phyloP scores from a whole-genome alignment of 106 monocot species.

The Phalaenopsis equestris region DNA sequence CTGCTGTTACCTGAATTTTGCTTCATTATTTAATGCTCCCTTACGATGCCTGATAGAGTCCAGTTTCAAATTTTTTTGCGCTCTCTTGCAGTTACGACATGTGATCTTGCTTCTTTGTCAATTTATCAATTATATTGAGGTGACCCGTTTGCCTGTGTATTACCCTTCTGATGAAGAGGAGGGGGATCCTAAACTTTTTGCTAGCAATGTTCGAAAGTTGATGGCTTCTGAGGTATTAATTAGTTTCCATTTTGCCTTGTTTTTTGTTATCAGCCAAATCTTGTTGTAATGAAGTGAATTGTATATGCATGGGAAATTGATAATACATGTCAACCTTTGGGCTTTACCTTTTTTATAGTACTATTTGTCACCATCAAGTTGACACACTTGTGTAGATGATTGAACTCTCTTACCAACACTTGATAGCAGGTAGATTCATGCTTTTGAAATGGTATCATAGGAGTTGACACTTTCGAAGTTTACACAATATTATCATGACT shows the following conservation, averaged over 20 bases:
- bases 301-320: neutral
- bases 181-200: conserved; percentile 83
- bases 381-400: neutral
- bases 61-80: neutral
- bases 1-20: neutral
- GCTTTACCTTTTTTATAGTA: neutral
- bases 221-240: conserved; percentile 77
- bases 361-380: neutral
- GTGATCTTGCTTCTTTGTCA: conserved; percentile 91
- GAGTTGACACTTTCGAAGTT: too few species aligned
- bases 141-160: conserved; percentile 59
- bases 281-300: neutral
- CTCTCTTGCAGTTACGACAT: conserved; percentile 65
- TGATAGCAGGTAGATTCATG: neutral
- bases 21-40: neutral
- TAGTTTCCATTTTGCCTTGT: neutral
- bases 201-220: conserved; percentile 68
- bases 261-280: neutral
- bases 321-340: neutral
- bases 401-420: neutral
- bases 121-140: conserved; percentile 81
- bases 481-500: too few species aligned
- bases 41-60: neutral
- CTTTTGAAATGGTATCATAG: too few species aligned
- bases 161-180: conserved; percentile 80